Base-by-base conservation (phyloP, 345 rosid genomes). In the Lenwebbia sp. region DNA sequence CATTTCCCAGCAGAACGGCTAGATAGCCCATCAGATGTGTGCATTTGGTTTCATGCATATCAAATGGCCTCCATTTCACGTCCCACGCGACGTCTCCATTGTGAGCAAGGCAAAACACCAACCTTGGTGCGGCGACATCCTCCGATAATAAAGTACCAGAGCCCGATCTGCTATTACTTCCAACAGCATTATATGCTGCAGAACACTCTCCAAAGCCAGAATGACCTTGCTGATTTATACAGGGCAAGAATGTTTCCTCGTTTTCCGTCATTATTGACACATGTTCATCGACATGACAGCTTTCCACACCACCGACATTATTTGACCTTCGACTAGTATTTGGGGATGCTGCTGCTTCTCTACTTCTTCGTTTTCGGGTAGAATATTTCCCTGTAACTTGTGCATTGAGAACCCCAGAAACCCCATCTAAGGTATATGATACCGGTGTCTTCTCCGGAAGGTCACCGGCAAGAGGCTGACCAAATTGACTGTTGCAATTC, bases 11-110 rank as follows among this genome's bases (percentile, higher is more conserved):
- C 90, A 96, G 85, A 90, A 95, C 98, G 83, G 98, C 99, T 89
- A 97, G 95, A 89, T 93, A 97, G 28, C 99, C 99, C 96, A 97
- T 92, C 83, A 92, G 92, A 70, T 92, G 93, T 87, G 87, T 89
- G 92, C 87, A 90, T 88, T 87, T 78, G 86, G 93, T 88, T 86
- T 90, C 89, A 58, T 88, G 85, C 56, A 41, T 84, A 89, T 86
- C 84, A 84, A 57, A 86, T 60, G 99, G 99, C 86, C 91, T 90
- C 97, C 99, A 97, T 91, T 97, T 96, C 82, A 95, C 93, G 87
- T 97, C 99, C 98, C 98, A 96, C 40, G 90, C 97, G 88, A 95
- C 98, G 92, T 96, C 95, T 89, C 97, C 99, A 88, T 93, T 92
- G 89, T 96, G 99, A 85, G 98, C 96, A 44, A 97, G 90, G 92